Evolutionary conservation across 1,284 basidiomycete species (phyloP).

Genomic region (Rhodotorula mucilaginosa): DNA sequence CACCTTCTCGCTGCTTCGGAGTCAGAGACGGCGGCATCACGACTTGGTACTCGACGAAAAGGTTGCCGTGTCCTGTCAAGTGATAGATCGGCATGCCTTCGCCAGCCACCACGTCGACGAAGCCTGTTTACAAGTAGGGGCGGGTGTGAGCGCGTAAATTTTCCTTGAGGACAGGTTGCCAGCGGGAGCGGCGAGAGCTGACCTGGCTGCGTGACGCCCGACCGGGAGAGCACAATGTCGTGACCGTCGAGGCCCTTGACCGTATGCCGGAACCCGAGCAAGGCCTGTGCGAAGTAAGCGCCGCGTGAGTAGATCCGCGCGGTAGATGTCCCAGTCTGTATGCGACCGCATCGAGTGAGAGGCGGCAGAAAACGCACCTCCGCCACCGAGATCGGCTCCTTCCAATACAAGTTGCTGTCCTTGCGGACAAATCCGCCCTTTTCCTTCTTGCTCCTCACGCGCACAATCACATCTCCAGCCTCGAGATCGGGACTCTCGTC

Average conservation of each 20-base stretch:
- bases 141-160: neutral
- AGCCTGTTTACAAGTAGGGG: constrained; percentile 55
- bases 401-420: constrained; percentile 83
- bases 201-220: constrained; percentile 86
- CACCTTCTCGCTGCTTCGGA: constrained; percentile 11
- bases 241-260: constrained; percentile 87
- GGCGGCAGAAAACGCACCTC: constrained; percentile 60
- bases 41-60: constrained; percentile 88
- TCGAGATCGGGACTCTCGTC: constrained; percentile 93
- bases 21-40: constrained; percentile 73
- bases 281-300: constrained; percentile 57
- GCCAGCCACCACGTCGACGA: constrained; percentile 76
- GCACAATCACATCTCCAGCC: constrained; percentile 80
- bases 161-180: neutral
- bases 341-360: no score
- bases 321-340: no score
- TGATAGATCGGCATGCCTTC: constrained; percentile 61
- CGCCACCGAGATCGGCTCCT: constrained; percentile 79
- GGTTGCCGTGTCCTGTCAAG: constrained; percentile 62
- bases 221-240: constrained; percentile 65
- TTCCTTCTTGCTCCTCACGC: constrained; percentile 69
- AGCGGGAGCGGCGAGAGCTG: constrained; percentile 31
- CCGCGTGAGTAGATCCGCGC: neutral
- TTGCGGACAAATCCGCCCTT: constrained; percentile 80
- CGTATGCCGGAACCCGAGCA: constrained; percentile 77